Base-by-base conservation (phyloP, 2,329 filamentous ascomycete species). In the Aspergillus aculeatinus region DNA sequence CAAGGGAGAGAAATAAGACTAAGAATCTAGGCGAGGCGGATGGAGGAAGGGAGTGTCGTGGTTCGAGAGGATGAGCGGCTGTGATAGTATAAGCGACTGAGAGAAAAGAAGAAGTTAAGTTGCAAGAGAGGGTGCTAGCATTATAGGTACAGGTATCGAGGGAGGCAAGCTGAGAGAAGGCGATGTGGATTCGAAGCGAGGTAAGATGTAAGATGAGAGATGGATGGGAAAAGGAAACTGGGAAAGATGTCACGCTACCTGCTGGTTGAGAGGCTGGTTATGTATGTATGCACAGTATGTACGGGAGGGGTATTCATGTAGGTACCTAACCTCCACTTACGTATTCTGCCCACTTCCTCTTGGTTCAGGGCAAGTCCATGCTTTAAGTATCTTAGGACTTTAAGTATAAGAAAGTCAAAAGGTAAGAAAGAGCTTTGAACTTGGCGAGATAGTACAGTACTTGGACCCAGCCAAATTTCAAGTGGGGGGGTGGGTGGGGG, bases 261-360 rank as follows among this genome's bases (percentile, higher is more conserved):
- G 39, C 39, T 44, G 39, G 39, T n/a, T 19, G 39, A 44, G 39
- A 9, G 6, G 14, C 16, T 19, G 39, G 9, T 44, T 44, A 44
- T 44, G 39, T 44, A 44, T 19, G 39, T 14, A 19, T 29, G 33
- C n/a, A 25, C 19, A 29, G 51, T 25, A 44, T 47, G 52, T n/a
- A 54, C 11, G 53, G 25, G 42, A n/a, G 5, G 53, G 14, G 23
- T 3, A 7, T 9, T 29, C 27, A 48, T 55, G 53, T 35, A 52
- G 35, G 50, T 55, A 55, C 53, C 53, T 55, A 48, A 55, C 53
- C 11, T 52, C 27, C 49, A 51, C 39, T 44, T 44, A 44, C 39
- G 39, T 44, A 44, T 19, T 16, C 16, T 44, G 16, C 16, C 5
- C 39, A n/a, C 39, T 19, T 16, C 5, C 39, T 44, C 39, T 44